Conservation (phyloP, 352 stramenopile genomes). For the Globisporangium yorkense region DNA sequence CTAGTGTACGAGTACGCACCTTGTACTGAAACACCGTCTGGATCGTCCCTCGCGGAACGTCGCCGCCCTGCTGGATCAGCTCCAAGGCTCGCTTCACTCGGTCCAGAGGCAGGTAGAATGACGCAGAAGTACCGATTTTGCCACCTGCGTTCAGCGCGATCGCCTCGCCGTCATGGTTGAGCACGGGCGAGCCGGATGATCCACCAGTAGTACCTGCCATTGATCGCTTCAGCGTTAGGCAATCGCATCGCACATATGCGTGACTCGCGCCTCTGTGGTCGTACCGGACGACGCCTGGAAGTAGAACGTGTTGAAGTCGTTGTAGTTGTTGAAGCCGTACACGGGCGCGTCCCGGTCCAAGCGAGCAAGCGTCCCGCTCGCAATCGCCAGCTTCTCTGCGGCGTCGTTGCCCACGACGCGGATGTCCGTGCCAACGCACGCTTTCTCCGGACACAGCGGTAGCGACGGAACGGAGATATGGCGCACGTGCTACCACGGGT, state of each 20-base stretch:
- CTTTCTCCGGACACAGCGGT: constrained; percentile 72
- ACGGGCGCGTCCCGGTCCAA: constrained; percentile 87
- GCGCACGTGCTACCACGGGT: constrained; percentile 61
- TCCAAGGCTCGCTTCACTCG: constrained; percentile 86
- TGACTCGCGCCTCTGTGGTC: not conserved
- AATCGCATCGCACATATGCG: not conserved
- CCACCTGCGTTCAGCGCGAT: constrained; percentile 91
- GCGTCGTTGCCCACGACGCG: constrained; percentile 91
- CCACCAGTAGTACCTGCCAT: constrained; percentile 64
- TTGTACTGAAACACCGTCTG: constrained; percentile 90
- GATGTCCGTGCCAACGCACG: constrained; percentile 89
- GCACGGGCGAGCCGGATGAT: constrained; percentile 83
- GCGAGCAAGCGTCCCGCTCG: constrained; percentile 87
- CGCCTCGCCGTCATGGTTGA: constrained; percentile 83
- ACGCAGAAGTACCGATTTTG: constrained; percentile 80
- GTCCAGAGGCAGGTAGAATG: constrained; percentile 89
- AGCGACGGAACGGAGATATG: constrained; percentile 80
- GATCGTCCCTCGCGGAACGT: constrained; percentile 81
- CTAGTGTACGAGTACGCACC: constrained; percentile 10
- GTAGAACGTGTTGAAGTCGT: constrained; percentile 95
- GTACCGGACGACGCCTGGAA: constrained; percentile 81
- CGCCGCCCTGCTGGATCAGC: constrained; percentile 58
- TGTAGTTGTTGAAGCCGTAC: constrained; percentile 90
- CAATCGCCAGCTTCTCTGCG: constrained; percentile 90
- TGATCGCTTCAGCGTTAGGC: not conserved